These are phyloP conservation scores for Beta vulgaris DNA, from an alignment of 148 eudicot genomes.

Conservation along the genomic window DNA sequence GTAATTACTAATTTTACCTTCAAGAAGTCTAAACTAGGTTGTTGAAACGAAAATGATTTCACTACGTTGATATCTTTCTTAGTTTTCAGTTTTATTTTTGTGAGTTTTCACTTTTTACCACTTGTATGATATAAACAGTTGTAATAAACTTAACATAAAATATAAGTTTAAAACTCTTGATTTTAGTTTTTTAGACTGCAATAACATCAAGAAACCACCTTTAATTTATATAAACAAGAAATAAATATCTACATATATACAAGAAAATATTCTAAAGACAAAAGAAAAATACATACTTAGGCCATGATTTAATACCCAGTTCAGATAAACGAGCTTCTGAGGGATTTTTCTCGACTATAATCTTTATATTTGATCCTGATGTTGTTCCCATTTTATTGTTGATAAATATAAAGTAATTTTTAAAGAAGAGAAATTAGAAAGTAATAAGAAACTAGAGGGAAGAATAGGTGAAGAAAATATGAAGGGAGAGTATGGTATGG, in stretches of 20 bases:
- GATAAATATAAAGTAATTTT: neutral
- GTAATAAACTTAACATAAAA: too few relatives aligned
- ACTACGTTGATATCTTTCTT: too few relatives aligned
- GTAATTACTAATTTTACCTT: too few relatives aligned
- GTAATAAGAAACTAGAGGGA: neutral
- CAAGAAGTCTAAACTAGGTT: too few relatives aligned
- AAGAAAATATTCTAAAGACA: neutral
- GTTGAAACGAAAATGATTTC: too few relatives aligned
- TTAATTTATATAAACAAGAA: neutral
- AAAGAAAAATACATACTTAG: slow-evolving; percentile 30
- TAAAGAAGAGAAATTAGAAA: neutral
- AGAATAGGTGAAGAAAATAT: neutral
- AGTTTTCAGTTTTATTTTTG: too few relatives aligned
- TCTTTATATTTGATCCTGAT: slow-evolving; percentile 24
- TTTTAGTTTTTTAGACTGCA: too few relatives aligned
- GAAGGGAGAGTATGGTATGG: neutral
- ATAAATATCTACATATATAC: neutral
- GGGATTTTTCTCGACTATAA: slow-evolving; percentile 39
- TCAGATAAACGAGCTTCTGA: slow-evolving; percentile 42
- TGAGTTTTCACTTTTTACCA: too few relatives aligned
- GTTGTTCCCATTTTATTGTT: slow-evolving; percentile 14
- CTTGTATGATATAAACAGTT: too few relatives aligned
- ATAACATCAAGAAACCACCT: too few relatives aligned
- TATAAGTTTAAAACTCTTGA: too few relatives aligned
- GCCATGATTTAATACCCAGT: slow-evolving; percentile 47